phyloP scores from a whole-genome alignment of 1,139 yeast species.

The Dujonia santamariae region DNA sequence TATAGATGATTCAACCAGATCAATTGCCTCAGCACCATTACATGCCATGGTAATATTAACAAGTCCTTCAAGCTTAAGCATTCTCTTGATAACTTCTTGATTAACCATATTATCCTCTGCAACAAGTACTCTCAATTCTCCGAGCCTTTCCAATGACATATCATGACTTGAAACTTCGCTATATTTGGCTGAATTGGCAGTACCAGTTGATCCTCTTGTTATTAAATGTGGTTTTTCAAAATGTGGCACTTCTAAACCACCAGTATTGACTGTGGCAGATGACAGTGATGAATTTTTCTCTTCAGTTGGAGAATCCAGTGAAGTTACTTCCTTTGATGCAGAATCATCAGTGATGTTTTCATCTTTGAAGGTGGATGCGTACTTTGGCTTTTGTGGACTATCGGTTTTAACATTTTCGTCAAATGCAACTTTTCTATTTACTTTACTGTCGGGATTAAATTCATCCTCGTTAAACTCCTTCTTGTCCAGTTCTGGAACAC shows the following conservation, averaged over 20 bases:
- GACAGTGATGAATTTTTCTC: conserved; percentile 2
- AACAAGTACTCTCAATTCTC: conserved; percentile 61
- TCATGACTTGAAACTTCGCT: conserved; percentile 20
- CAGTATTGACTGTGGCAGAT: conserved; percentile 3
- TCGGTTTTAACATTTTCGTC: conserved; percentile 11
- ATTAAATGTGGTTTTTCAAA: conserved; percentile 47
- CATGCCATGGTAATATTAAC: conserved; percentile 69
- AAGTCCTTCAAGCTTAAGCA: conserved; percentile 80
- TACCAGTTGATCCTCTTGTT: conserved; percentile 55
- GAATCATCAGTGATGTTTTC: not conserved
- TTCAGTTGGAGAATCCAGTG: not conserved
- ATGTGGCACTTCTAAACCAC: conserved; percentile 9
- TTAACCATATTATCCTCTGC: conserved; percentile 93
- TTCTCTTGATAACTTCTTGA: conserved; percentile 84
- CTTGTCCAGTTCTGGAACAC: conserved; percentile 38
- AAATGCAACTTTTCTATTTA: conserved; percentile 39
- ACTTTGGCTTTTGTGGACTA: not conserved
- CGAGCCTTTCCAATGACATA: conserved; percentile 33
- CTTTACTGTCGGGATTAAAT: conserved; percentile 36
- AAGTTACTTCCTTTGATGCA: conserved; percentile 1
- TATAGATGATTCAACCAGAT: conserved; percentile 51
- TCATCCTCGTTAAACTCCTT: conserved; percentile 42
- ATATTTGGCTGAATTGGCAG: conserved; percentile 41
- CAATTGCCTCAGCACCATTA: conserved; percentile 88
- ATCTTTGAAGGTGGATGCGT: not conserved